Percentiles rank a stretch among this genome's conserved stretches.
Evolutionary conservation across 306 rosid species (phyloP).

Genomic region (Cicer chorassanicum): DNA sequence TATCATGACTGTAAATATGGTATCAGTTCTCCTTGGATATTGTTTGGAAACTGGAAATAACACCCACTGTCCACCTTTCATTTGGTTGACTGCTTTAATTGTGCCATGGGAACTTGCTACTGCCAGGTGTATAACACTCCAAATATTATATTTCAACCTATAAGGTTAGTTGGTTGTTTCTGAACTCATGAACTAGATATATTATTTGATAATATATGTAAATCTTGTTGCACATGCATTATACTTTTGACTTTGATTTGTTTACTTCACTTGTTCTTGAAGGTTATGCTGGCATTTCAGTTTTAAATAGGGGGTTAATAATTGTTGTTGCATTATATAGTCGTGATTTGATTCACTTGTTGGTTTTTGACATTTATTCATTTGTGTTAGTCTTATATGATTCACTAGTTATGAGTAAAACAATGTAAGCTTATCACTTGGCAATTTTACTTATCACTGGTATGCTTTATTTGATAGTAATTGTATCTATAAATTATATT

Average conservation of each 20-base stretch:
- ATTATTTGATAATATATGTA: not conserved
- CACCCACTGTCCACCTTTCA: not conserved
- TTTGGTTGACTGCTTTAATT: not conserved
- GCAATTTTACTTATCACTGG: too few species aligned
- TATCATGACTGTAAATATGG: not conserved
- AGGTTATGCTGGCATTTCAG: not conserved
- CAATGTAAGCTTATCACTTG: not conserved
- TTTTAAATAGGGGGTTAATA: conserved; percentile 2
- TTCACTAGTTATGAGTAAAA: not conserved
- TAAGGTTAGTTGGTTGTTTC: not conserved
- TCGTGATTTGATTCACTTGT: conserved; percentile 1
- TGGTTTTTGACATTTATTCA: not conserved
- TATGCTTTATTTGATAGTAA: too few species aligned
- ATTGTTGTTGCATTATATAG: not conserved
- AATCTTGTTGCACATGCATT: not conserved
- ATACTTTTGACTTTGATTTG: conserved; percentile 1
- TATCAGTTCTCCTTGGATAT: conserved; percentile 8
- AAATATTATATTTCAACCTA: not conserved
- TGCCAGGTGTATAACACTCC: not conserved
- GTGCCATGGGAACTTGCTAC: not conserved
- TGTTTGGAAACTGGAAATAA: conserved; percentile 1
- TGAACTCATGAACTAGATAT: not conserved
- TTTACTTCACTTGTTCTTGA: not conserved
- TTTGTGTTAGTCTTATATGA: not conserved
- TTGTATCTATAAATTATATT: too few species aligned